Conservation (phyloP, 768 basidiomycete genomes). For the Lentinula boryana region DNA sequence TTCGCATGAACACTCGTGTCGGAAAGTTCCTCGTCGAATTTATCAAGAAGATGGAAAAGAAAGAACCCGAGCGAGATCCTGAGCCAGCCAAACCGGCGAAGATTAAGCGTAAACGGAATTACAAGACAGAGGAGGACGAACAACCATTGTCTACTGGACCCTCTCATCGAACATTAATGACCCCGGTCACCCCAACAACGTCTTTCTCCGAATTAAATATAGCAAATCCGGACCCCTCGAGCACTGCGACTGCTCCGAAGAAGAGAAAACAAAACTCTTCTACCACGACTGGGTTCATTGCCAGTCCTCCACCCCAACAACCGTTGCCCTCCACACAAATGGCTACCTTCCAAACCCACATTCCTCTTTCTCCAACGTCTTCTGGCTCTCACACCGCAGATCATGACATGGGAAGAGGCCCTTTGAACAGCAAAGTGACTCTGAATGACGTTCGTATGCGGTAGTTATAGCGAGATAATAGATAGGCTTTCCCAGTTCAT, state of each 20-base stretch:
- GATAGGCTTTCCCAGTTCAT: too few relatives aligned
- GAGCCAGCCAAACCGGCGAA: background rate
- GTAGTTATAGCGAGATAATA: too few relatives aligned
- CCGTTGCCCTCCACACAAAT: background rate
- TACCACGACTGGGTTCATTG: background rate
- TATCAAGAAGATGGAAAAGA: background rate
- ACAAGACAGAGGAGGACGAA: background rate
- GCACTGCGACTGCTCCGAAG: background rate
- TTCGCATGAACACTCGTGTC: slow-evolving; percentile 3
- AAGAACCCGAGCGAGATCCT: too few relatives aligned
- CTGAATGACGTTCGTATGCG: background rate
- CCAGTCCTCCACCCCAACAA: background rate
- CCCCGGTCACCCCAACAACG: background rate
- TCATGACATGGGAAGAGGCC: background rate
- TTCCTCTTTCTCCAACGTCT: background rate
- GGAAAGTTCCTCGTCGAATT: background rate
- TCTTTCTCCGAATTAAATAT: background rate
- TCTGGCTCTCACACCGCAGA: background rate
- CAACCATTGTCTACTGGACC: background rate
- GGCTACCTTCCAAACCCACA: background rate
- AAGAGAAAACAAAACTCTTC: background rate
- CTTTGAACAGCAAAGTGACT: background rate
- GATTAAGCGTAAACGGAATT: background rate
- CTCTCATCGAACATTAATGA: background rate
- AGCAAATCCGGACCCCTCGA: background rate